These are phyloP conservation scores for Thermoascus crustaceus DNA, from an alignment of 2,329 filamentous ascomycete genomes.

Conservation along the genomic window DNA sequence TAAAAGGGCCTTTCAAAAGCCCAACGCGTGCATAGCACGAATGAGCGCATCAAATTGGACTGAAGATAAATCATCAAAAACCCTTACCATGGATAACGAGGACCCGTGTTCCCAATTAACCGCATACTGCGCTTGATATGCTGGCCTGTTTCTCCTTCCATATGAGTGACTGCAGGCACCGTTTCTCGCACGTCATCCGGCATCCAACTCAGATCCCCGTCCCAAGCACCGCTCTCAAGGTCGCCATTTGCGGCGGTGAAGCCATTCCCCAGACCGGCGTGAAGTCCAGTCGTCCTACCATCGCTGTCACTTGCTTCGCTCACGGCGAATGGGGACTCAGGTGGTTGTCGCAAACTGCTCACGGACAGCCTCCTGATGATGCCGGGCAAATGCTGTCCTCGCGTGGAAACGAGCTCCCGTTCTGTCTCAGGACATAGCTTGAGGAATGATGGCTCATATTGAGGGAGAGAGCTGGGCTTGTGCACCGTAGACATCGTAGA, in stretches of 20 bases:
- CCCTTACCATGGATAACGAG: conserved; percentile 68
- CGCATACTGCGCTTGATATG: conserved; percentile 52
- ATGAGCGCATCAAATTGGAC: no score
- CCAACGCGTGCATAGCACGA: no score
- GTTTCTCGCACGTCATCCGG: no score
- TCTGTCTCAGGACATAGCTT: conserved; percentile 26
- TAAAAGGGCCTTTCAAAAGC: not conserved
- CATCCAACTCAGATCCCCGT: no score
- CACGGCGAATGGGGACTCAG: not conserved
- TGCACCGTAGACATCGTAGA: not conserved
- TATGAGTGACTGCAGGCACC: no score
- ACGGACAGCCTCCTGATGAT: conserved; percentile 19
- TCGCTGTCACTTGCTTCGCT: no score
- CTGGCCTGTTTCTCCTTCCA: conserved; percentile 23
- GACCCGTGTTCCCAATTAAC: conserved; percentile 81
- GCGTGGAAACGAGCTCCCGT: conserved; percentile 29
- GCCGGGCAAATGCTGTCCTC: conserved; percentile 29
- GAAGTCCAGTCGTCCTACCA: no score
- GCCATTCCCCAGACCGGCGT: no score
- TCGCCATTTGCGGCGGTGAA: conserved; percentile 1
- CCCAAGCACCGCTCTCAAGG: not conserved
- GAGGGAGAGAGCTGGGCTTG: not conserved
- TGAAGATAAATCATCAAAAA: conserved; percentile 2
- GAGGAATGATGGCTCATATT: conserved; percentile 13
- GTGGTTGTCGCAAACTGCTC: conserved; percentile 1